These are phyloP conservation scores for Phytophthora vignae DNA, from an alignment of 352 stramenopile genomes.

Conservation along the genomic window DNA sequence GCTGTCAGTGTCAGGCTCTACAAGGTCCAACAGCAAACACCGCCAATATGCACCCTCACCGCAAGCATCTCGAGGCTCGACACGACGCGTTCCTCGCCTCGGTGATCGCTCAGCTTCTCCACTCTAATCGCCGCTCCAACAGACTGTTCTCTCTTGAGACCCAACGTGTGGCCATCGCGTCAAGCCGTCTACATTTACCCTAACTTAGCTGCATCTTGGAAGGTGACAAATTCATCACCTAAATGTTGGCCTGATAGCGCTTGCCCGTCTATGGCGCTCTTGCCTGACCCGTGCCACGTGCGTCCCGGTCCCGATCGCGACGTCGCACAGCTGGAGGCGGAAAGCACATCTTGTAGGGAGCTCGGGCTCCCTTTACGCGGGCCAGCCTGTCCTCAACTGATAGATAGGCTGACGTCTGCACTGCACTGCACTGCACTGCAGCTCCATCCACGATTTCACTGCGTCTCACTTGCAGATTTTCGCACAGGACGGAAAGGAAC, in stretches of 20 bases:
- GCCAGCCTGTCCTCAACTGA: background rate
- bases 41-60: background rate
- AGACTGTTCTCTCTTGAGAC: background rate
- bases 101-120: background rate
- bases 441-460: background rate
- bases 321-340: background rate
- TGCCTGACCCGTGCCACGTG: background rate
- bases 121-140: background rate
- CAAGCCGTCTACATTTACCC: no score
- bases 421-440: background rate
- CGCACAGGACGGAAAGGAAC: background rate
- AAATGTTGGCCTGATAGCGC: background rate
- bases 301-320: background rate
- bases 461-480: background rate
- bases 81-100: background rate
- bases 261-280: background rate
- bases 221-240: background rate
- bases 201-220: no score
- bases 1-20: background rate
- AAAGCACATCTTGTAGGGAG: background rate
- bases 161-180: no score
- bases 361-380: background rate
- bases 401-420: background rate
- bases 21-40: background rate
- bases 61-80: background rate